A percentile compares a stretch with the other conserved stretches of the same genome.
These are phyloP conservation scores for Metarhizium album DNA, from an alignment of 2,329 filamentous ascomycete species.

Conservation along the genomic window DNA sequence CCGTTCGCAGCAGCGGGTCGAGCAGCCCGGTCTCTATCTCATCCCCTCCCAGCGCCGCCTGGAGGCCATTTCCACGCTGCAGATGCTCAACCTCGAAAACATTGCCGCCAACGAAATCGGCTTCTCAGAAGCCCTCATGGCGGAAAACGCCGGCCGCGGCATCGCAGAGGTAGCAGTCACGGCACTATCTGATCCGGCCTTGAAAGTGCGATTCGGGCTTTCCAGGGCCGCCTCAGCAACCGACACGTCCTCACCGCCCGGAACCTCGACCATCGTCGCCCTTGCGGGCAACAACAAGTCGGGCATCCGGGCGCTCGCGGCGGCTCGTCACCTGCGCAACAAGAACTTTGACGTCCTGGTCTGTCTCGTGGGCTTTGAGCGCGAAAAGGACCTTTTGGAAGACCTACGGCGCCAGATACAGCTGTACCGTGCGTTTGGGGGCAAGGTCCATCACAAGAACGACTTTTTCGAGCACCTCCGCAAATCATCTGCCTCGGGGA, in stretches of 20 bases:
- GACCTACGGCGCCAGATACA: slow-evolving; percentile 72
- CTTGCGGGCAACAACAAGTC: slow-evolving; percentile 94
- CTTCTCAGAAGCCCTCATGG: slow-evolving; percentile 79
- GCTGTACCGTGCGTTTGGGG: slow-evolving; percentile 75
- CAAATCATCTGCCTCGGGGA: slow-evolving; percentile 27
- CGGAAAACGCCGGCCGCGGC: slow-evolving; percentile 80
- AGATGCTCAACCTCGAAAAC: slow-evolving; percentile 88
- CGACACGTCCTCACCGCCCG: slow-evolving; percentile 14
- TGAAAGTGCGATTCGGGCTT: slow-evolving; percentile 39
- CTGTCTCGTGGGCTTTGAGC: slow-evolving; percentile 75
- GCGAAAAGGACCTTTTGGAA: slow-evolving; percentile 69
- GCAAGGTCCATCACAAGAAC: slow-evolving; percentile 53
- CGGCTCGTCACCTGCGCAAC: slow-evolving; percentile 76
- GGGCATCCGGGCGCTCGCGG: slow-evolving; percentile 73
- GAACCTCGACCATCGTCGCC: slow-evolving; percentile 48
- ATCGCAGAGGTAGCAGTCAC: slow-evolving; percentile 74
- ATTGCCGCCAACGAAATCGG: slow-evolving; percentile 81
- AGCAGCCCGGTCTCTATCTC: slow-evolving; percentile 40
- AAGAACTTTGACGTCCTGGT: slow-evolving; percentile 72
- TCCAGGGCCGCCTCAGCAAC: slow-evolving; percentile 27
- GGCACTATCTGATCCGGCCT: slow-evolving; percentile 53
- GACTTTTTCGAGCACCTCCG: slow-evolving; percentile 51
- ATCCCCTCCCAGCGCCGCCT: slow-evolving; percentile 45
- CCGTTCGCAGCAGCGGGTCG: slow-evolving; percentile 23
- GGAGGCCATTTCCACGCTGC: slow-evolving; percentile 58